Base-by-base conservation (phyloP, 2,329 filamentous ascomycete genomes). In the Penicillium sp. region DNA sequence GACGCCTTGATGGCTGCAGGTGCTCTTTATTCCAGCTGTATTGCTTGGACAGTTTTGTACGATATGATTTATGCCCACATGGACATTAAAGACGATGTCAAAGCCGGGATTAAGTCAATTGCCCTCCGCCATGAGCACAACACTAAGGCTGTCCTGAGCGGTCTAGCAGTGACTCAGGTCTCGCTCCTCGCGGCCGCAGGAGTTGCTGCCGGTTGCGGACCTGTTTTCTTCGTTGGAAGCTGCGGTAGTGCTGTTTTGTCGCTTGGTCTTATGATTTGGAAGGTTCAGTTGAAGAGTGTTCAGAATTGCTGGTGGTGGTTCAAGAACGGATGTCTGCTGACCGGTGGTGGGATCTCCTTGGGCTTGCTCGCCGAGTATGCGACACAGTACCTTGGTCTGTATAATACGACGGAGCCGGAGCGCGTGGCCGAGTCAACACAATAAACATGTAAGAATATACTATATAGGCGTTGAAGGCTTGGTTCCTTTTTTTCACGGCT, bases 291-390 rank as follows among this genome's bases (percentile, higher is more conserved):
- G 58, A 80, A 83, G 56, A 80, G 78, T 49, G 81, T 84, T 46
- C 73, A 75, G 59, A 79, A 83, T 62, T 86, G 84, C 62, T 85
- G 83, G 82, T 84, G 81, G 78, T 87, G 84, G 84, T 87, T 87
- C 64, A 82, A 77, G 55, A 82, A 84, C 53, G 84, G 84, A 25
- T 83, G 82, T 37, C 83, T 82, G 77, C 75, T 86, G 56, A 86
- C 84, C 17, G 84, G 84, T 22, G 83, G 84, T 17, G 81, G 77
- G 1, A 84, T 87, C 52, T 76, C 80, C 16, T 53, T 82, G 31
- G 84, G 84, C 4, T 67, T 86, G 58, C 64, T 79, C 35, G 78
- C 77, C 12, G 84, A 87, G 57, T 87, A 86, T 67, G 57, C 73
- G 47, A 63, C 67, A 10, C 68, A 69, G 46, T 61, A 58, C 43